Evolutionary conservation across 768 basidiomycete genomes (phyloP), one percentile per base, ranked within the genome.

Genomic region (Pseudohyphozyma bogoriensis): DNA sequence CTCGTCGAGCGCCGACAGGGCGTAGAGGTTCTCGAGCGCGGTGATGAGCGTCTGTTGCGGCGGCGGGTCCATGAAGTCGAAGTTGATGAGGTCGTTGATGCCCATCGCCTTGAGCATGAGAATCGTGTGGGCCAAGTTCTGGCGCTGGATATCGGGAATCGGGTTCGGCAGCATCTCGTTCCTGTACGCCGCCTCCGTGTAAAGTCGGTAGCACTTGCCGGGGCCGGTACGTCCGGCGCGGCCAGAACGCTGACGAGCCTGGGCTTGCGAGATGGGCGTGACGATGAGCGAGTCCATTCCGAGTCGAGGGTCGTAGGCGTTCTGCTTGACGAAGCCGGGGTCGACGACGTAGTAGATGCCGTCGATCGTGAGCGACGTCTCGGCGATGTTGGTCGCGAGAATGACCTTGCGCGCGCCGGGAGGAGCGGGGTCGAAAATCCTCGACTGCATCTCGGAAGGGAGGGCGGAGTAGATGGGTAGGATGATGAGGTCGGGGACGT

Each of bases 51-150:
- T 96, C 70, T 85, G 89, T 6, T 91, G 87, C 0, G 92, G 95
- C 29, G 95, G 95, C 2, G 93, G 91, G 74, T 97, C 95, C 95
- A 99, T 97, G 72, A 97, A 99, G 73, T 95, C 93, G 75, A 97
- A 97, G 75, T 88, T 89, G 59, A 97, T 83, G 5, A 97, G 76
- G 72, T 99, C 95, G 69, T 97, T 97, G 77, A 97, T 83, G 37
- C 93, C 95, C 95, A 99, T 97, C 4, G 95, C 95, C 73, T 97
- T 97, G 57, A 97, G 79, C 76, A 91, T 87, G 20, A 97, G 75
- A 70, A 97, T 97, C 0, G 92, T 97, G 56, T 83, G 79, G 8
- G 93, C 82, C 63, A 97, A 76, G 74, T 97, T 96, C 55, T 87
- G 87, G 69, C 95, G 83, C 73, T 96, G 93, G 66, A 99, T 97